phyloP scores from a whole-genome alignment of 2,329 filamentous ascomycete genomes.

The Hymenotorrendiella dingleyae region DNA sequence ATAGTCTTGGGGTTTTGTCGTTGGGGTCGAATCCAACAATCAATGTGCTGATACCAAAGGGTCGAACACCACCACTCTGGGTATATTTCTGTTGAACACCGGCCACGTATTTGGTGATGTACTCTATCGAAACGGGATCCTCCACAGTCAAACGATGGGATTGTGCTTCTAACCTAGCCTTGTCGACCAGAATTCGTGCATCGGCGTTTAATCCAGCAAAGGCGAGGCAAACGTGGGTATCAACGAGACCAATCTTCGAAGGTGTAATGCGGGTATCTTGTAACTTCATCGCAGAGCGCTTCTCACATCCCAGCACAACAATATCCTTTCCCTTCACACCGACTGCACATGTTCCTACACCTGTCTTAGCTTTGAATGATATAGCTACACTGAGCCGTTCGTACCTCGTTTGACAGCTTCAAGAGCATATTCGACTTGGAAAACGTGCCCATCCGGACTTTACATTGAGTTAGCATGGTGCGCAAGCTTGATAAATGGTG shows the following conservation, averaged over 20 bases:
- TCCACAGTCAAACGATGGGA: slow-evolving; percentile 96
- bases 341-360: slow-evolving; percentile 86
- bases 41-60: slow-evolving; percentile 97
- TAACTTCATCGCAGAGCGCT: slow-evolving; percentile 97
- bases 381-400: slow-evolving; percentile 13
- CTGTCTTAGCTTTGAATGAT: slow-evolving; percentile 15
- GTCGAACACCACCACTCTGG: slow-evolving; percentile 93
- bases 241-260: slow-evolving; percentile 95
- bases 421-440: slow-evolving; percentile 98
- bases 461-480: slow-evolving; percentile 38
- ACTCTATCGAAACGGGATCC: slow-evolving; percentile 95
- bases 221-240: slow-evolving; percentile 92
- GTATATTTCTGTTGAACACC: slow-evolving; percentile 98
- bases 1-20: slow-evolving; percentile 81
- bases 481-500: slow-evolving; percentile 1
- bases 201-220: slow-evolving; percentile 98
- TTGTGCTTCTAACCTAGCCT: slow-evolving; percentile 93
- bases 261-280: slow-evolving; percentile 99
- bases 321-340: slow-evolving; percentile 93
- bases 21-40: slow-evolving; percentile 98
- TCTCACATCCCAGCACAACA: slow-evolving; percentile 96
- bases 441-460: slow-evolving; percentile 98
- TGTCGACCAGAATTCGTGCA: slow-evolving; percentile 95
- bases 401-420: slow-evolving; percentile 97
- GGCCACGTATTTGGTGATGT: slow-evolving; percentile 98